Evolutionary conservation across 352 stramenopile genomes (phyloP).

Genomic region (Phytophthora multivora): DNA sequence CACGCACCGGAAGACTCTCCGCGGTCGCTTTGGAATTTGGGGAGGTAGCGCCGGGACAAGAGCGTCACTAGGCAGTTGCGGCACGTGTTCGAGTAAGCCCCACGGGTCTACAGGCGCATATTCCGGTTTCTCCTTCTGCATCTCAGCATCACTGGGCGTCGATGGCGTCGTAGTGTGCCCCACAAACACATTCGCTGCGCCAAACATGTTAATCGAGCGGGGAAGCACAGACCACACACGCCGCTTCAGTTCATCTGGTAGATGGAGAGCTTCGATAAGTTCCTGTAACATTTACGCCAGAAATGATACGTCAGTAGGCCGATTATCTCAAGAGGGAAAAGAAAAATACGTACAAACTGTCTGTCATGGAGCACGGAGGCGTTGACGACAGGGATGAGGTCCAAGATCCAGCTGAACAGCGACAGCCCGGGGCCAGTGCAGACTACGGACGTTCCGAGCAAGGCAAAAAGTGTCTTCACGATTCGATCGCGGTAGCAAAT

Average conservation of each 20-base stretch:
- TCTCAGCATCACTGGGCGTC: constrained; percentile 35
- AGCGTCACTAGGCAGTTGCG: constrained; percentile 69
- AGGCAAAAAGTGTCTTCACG: constrained; percentile 79
- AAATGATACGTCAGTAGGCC: constrained; percentile 14
- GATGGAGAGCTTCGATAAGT: constrained; percentile 64
- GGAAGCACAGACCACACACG: constrained; percentile 79
- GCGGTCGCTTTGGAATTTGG: constrained; percentile 59
- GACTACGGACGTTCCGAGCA: constrained; percentile 73
- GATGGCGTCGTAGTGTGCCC: constrained; percentile 10
- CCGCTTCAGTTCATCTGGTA: constrained; percentile 60
- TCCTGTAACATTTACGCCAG: constrained; percentile 46
- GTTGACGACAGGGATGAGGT: constrained; percentile 81
- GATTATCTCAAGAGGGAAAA: not conserved
- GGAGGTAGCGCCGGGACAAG: constrained; percentile 45
- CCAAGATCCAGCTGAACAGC: constrained; percentile 88
- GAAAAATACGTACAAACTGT: constrained; percentile 64
- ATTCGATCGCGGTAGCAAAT: constrained; percentile 88
- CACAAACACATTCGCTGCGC: constrained; percentile 36
- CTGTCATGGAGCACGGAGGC: constrained; percentile 75
- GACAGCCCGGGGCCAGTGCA: constrained; percentile 62
- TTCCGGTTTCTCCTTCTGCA: constrained; percentile 21
- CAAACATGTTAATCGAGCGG: constrained; percentile 43
- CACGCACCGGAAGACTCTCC: constrained; percentile 74
- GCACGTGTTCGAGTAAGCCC: constrained; percentile 74
- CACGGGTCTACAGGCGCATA: constrained; percentile 72